Evolutionary conservation across 805 yeast species (phyloP), one percentile per base, ranked within the genome.

Genomic region (Cyberlindnera bimundalis): DNA sequence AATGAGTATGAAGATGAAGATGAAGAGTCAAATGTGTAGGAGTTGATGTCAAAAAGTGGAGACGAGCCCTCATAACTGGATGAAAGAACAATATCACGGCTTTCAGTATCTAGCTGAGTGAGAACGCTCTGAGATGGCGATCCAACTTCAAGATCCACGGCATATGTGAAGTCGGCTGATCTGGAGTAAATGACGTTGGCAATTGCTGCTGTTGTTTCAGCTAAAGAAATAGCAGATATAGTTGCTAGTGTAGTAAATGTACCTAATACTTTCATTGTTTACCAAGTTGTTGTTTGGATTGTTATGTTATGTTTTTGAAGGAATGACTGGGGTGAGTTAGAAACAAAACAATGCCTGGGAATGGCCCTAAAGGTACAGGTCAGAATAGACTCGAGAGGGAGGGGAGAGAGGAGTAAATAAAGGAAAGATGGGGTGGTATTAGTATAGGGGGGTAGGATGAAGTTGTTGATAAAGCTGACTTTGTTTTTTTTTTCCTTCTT

Each of bases 81-180:
- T 7, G 47, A 40, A 6, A 43, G 41, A 9, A 43, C 37, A 13
- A 43, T 43, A 27, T 46, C 50, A 30, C 47, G 44, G 15, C 39
- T 40, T 8, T 31, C 35, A 2, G 45, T 40, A 23, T 46, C 47
- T 5, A 42, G 23, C 28, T 40, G 43, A 17, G 41, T 40, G 6
- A 38, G n/a, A 6, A 43, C 2, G 5, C 24, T 31, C 37, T 46
- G 50, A 15, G 25, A 24, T 5, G 47, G 50, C 7, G 43, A 16
- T 2, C 50, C 50, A 4, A 43, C 46, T 10, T 35, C 15, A 8
- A 46, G 45, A n/a, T 37, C 35, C 10, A 35, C 31, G 6, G 39
- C 48, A 16, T 25, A 40, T 2, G 36, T 33, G 30, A 44, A 37
- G 26, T 44, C 48, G 3, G 20, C 23, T 1, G 45, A 25, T 25